Evolutionary conservation across 306 rosid genomes (phyloP), one percentile per base, ranked within the genome.

Genomic region (Quercus mongolica): DNA sequence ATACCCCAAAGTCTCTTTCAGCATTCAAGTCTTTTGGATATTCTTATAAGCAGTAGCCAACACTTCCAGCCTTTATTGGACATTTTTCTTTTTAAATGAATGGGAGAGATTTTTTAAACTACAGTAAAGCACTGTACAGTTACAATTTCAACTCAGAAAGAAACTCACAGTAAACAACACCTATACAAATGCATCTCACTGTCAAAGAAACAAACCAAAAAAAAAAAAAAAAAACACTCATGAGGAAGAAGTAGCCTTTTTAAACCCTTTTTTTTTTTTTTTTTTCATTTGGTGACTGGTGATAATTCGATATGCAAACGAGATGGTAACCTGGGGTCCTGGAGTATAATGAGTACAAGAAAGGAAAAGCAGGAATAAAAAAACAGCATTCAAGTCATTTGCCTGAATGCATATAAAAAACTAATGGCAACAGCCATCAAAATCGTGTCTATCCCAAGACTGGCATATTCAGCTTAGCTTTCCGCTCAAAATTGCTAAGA

Each of bases 1-100:
- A 23, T 59, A 78, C 15, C 58, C 49, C 51, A 64, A 26, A 28
- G 62, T 79, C 81, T 11, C 56, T 72, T 63, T 76, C 84, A 63
- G 30, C 70, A 72, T 65, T 82, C n/a, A 72, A 62, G 25, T 55
- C 62, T 25, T 81, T 46, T 54, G 78, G 54, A 15, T 8, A 52
- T 41, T 67, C 49, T n/a, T 13, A 5, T 54, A 6, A 26, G 12
- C 14, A 21, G 31, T 35, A 10, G 20, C 63, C 55, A 49, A 30
- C 18, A 0, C 21, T 56, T 1, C 61, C 1, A 31, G 23, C 12
- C 41, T 5, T 65, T 18, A 26, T 23, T n/a, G 5, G 20, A n/a
- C 4, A 3, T 26, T 58, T 20, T 21, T 21, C 64, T 21, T 10
- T 4, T 21, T 38, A 38, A 38, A 7, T 38, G 46, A 7, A 7